phyloP scores from a whole-genome alignment of 768 basidiomycete species.

The Polyporus arcularius region DNA sequence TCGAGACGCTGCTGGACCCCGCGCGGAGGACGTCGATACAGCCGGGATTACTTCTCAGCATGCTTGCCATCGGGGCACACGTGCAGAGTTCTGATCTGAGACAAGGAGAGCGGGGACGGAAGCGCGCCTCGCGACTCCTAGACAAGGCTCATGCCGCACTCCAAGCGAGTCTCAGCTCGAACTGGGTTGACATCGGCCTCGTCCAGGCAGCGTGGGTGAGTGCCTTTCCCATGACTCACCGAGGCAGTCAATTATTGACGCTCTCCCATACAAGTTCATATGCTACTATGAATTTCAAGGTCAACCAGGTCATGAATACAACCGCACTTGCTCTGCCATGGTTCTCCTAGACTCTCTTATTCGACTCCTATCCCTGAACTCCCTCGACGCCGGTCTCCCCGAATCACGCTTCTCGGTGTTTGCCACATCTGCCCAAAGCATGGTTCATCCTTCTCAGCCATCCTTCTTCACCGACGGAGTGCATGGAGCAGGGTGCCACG shows the following conservation, averaged over 20 bases:
- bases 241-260: not conserved
- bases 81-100: slow-evolving; percentile 67
- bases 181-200: slow-evolving; percentile 71
- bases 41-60: slow-evolving; percentile 62
- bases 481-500: too few relatives aligned
- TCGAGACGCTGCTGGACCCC: slow-evolving; percentile 57
- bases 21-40: slow-evolving; percentile 54
- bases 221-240: not conserved
- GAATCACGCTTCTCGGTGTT: slow-evolving; percentile 21
- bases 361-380: slow-evolving; percentile 49
- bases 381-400: slow-evolving; percentile 59
- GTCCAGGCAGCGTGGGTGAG: slow-evolving; percentile 67
- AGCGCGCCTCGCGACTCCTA: slow-evolving; percentile 57
- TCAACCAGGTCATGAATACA: slow-evolving; percentile 57
- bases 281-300: slow-evolving; percentile 71
- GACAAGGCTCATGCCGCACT: slow-evolving; percentile 72
- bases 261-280: slow-evolving; percentile 48
- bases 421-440: not conserved
- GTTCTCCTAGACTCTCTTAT: slow-evolving; percentile 70
- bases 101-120: slow-evolving; percentile 45
- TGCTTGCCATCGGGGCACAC: slow-evolving; percentile 65
- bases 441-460: too few relatives aligned
- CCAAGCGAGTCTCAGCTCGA: slow-evolving; percentile 67
- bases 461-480: too few relatives aligned
- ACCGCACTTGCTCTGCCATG: slow-evolving; percentile 56